These are phyloP conservation scores for Helotiales sp. DNA, from an alignment of 2,329 filamentous ascomycete genomes.

Conservation along the genomic window DNA sequence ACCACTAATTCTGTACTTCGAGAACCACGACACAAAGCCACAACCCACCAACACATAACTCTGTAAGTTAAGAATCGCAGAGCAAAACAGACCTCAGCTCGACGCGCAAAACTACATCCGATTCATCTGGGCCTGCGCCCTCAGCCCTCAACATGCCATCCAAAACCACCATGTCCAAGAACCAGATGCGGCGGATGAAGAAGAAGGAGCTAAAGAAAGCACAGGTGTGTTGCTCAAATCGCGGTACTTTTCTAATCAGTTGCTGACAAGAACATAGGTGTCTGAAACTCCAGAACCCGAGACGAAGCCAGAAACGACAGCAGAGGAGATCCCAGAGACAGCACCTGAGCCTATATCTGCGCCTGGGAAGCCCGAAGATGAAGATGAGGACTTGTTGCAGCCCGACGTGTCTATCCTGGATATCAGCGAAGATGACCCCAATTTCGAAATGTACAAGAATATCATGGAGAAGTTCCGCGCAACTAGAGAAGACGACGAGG, in stretches of 20 bases:
- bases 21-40: not conserved
- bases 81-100: not conserved
- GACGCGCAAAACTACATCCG: not conserved
- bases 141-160: slow-evolving; percentile 59
- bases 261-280: slow-evolving; percentile 42
- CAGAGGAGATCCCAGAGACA: slow-evolving; percentile 34
- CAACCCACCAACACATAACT: not conserved
- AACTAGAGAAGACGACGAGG: slow-evolving; percentile 64
- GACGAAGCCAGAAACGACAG: slow-evolving; percentile 36
- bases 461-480: slow-evolving; percentile 82
- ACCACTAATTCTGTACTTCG: not conserved
- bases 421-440: slow-evolving; percentile 71
- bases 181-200: slow-evolving; percentile 88
- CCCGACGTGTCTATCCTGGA: slow-evolving; percentile 53
- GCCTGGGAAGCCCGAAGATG: slow-evolving; percentile 37
- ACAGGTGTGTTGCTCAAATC: slow-evolving; percentile 49
- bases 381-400: slow-evolving; percentile 49
- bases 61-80: not conserved
- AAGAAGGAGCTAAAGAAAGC: slow-evolving; percentile 89
- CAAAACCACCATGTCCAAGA: slow-evolving; percentile 82
- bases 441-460: slow-evolving; percentile 82
- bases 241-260: not conserved
- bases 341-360: slow-evolving; percentile 46
- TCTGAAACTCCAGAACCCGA: slow-evolving; percentile 40
- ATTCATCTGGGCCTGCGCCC: slow-evolving; percentile 28